Evolutionary conservation across 176 grass and related monocot genomes (phyloP), one percentile per base, ranked within the genome.

Genomic region (Aegilops sharonensis): DNA sequence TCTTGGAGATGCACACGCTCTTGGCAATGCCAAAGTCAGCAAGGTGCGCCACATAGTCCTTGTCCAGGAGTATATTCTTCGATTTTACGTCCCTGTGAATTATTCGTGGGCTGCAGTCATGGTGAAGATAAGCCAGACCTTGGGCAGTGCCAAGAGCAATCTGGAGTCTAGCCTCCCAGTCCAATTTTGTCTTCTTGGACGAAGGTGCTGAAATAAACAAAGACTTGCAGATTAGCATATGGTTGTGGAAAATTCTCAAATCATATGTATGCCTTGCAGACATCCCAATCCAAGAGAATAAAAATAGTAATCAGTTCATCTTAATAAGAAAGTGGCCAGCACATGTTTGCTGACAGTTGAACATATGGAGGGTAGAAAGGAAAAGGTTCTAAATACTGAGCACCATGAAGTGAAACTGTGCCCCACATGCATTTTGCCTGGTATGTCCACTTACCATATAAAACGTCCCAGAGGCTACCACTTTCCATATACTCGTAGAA

Each of bases 401-500:
- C 8, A 11, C 6, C 14, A 61, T 77, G 36, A 29, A 68, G 39
- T 63, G 23, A 48, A 56, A 63, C 54, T 69, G 31, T 54, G 20
- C 71, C 24, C 34, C 11, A 70, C 31, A 78, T 27, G 61, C 35
- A 47, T 24, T 88, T 40, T 77, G 32, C 15, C 5, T 56, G 63
- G 21, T 36, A 81, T 87, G 21, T 63, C 30, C 67, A 87, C 89
- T 64, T 81, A 98, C 96, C 96, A 75, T 98, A 93, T 68, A 98
- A 88, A 89, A 95, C 73, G 72, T 98, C 95, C 95, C 95, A 98
- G 39, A 98, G 91, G 81, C 95, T 98, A 68, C 93, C 95, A 89
- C 87, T 98, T 85, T 98, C 93, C 95, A 95, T 91, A 65, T 95
- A 95, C 80, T 95, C 93, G 40, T 98, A 98, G 71, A 98, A 98